These are phyloP conservation scores for Xylariaceae sp. DNA, from an alignment of 2,329 filamentous ascomycete species.

Conservation along the genomic window DNA sequence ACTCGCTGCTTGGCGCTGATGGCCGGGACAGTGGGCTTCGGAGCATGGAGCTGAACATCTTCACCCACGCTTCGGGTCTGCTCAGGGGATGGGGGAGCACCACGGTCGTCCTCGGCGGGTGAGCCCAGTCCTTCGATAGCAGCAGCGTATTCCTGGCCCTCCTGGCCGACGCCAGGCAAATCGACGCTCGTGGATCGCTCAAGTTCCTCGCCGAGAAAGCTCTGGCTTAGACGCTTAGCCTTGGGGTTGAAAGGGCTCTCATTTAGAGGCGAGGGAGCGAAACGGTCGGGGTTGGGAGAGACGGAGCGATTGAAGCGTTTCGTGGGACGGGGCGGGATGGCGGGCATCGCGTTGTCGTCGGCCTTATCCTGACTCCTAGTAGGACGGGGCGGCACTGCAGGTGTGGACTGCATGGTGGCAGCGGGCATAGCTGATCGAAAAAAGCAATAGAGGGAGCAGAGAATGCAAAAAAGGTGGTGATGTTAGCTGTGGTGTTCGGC, in stretches of 20 bases:
- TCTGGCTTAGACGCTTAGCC: constrained; percentile 39
- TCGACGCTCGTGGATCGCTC: constrained; percentile 71
- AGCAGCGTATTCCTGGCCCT: constrained; percentile 81
- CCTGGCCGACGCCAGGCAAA: constrained; percentile 82
- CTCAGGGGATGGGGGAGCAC: constrained; percentile 49
- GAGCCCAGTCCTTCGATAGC: constrained; percentile 44
- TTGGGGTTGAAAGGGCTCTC: constrained; percentile 55
- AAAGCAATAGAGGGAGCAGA: constrained; percentile 8
- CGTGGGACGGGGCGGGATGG: constrained; percentile 72
- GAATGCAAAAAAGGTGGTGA: constrained; percentile 4
- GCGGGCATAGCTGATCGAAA: constrained; percentile 41
- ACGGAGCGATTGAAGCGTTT: constrained; percentile 67
- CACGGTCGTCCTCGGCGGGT: constrained; percentile 36
- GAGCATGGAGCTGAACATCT: constrained; percentile 82
- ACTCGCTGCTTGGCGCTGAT: constrained; percentile 81
- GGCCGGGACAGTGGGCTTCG: constrained; percentile 78
- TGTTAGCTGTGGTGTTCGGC: constrained; percentile 21
- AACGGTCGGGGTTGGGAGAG: constrained; percentile 74
- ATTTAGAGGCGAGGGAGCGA: constrained; percentile 82
- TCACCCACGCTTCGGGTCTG: constrained; percentile 75
- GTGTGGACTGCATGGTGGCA: constrained; percentile 45
- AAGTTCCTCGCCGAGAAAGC: constrained; percentile 39
- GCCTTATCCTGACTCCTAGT: constrained; percentile 45
- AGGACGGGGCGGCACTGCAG: constrained; percentile 56
- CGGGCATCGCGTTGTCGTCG: constrained; percentile 47